Conservation (phyloP, 2,329 filamentous ascomycete genomes). For the Metarhizium sp. region DNA sequence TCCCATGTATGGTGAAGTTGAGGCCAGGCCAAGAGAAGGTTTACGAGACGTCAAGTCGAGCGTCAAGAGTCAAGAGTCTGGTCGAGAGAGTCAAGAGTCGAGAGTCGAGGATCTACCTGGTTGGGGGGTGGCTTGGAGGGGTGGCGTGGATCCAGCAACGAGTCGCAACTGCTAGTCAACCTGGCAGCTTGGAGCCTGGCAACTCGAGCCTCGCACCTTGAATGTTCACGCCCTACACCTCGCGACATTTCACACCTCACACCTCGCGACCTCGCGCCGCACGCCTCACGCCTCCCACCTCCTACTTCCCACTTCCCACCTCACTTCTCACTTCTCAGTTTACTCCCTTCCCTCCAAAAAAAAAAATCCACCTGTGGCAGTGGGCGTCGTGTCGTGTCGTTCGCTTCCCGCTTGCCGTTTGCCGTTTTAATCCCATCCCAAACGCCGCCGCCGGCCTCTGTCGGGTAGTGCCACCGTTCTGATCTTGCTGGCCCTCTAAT, state of each 20-base stretch:
- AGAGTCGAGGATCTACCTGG: not conserved
- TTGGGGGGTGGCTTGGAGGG: not conserved
- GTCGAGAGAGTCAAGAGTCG: not conserved
- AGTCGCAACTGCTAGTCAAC: not conserved
- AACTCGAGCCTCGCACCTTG: not conserved
- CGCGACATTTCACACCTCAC: not conserved
- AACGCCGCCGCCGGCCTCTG: not conserved
- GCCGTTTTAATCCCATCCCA: not conserved
- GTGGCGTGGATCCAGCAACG: not conserved
- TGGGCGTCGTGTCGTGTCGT: not conserved
- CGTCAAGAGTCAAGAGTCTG: not conserved
- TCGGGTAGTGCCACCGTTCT: not conserved
- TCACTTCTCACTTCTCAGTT: not conserved
- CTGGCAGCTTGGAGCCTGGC: not conserved
- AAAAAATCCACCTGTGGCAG: not conserved
- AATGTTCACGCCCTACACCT: not conserved
- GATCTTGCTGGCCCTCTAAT: not conserved
- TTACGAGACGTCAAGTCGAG: not conserved
- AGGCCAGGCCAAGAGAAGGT: not conserved
- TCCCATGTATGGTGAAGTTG: not conserved
- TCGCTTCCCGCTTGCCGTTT: not conserved
- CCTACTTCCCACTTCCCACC: not conserved
- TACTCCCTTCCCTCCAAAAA: not conserved
- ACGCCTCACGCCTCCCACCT: not conserved
- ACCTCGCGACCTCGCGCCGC: not conserved